These are phyloP conservation scores for Linum tenue DNA, from an alignment of 345 rosid genomes.

Conservation along the genomic window DNA sequence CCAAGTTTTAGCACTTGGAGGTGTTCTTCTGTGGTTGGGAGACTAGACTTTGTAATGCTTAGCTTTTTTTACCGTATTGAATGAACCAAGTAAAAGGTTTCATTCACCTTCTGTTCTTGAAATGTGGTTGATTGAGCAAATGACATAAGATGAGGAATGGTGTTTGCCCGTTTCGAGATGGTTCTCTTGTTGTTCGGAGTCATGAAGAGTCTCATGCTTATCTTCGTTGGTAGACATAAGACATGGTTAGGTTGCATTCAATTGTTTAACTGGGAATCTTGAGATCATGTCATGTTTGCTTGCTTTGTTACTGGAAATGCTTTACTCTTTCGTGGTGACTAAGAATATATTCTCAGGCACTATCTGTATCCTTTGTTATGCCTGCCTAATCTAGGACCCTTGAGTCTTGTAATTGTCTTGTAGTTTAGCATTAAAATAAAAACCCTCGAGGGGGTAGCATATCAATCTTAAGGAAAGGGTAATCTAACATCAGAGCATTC, in stretches of 20 bases:
- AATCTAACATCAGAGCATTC: no score
- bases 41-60: conserved; percentile 10
- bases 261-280: neutral
- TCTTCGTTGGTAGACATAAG: neutral
- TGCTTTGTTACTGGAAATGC: conserved; percentile 9
- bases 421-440: no score
- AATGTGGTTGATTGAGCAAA: conserved; percentile 1
- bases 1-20: conserved; percentile 13
- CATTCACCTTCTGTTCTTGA: neutral
- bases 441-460: no score
- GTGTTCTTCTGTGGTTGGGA: conserved; percentile 11
- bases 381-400: neutral
- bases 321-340: conserved; percentile 14
- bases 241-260: neutral
- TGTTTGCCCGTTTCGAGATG: neutral
- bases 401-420: no score
- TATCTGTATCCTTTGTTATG: conserved; percentile 8
- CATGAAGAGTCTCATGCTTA: neutral
- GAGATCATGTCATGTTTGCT: neutral
- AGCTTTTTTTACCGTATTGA: conserved; percentile 11
- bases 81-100: conserved; percentile 18
- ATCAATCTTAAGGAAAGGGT: no score
- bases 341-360: conserved; percentile 22
- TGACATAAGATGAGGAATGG: conserved; percentile 3
- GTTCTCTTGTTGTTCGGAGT: no score